Conservation (phyloP, 768 basidiomycete species). For the Kwoniella pini region DNA sequence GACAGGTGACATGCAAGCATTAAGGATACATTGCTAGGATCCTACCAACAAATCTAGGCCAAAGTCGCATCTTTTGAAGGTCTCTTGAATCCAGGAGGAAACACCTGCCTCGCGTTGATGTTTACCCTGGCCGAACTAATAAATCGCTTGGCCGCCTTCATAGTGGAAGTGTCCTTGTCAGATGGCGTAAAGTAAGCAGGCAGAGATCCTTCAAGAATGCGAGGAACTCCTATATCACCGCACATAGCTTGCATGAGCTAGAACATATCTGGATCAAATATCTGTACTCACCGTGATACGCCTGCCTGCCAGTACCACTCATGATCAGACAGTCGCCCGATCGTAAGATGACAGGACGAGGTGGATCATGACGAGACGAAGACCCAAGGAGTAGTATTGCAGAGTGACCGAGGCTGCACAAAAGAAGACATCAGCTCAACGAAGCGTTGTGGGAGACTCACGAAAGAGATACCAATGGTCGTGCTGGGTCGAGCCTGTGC, state of each 20-base stretch:
- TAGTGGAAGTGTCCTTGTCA: conserved; percentile 41
- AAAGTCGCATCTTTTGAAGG: background rate
- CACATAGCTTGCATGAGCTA: background rate
- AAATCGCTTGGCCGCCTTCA: conserved; percentile 40
- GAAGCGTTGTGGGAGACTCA: conserved; percentile 55
- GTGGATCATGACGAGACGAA: conserved; percentile 70
- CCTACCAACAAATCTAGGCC: too few species aligned
- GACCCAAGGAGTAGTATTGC: conserved; percentile 89
- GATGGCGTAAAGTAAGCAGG: conserved; percentile 57
- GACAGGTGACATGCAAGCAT: too few species aligned
- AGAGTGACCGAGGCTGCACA: conserved; percentile 79
- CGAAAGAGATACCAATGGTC: conserved; percentile 93
- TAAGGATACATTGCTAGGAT: too few species aligned
- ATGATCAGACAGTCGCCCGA: conserved; percentile 92
- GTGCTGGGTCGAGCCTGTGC: conserved; percentile 71
- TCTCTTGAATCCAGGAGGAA: conserved; percentile 42
- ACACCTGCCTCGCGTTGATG: conserved; percentile 79
- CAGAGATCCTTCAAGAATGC: conserved; percentile 78
- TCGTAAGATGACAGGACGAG: conserved; percentile 78
- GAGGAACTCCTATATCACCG: conserved; percentile 81
- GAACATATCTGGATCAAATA: background rate
- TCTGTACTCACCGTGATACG: conserved; percentile 77
- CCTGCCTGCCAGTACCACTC: conserved; percentile 82
- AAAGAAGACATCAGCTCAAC: background rate
- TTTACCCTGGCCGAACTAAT: conserved; percentile 65